Evolutionary conservation across 1,139 yeast genomes (phyloP), one percentile per base, ranked within the genome.

Genomic region (Hansenula sp.): DNA sequence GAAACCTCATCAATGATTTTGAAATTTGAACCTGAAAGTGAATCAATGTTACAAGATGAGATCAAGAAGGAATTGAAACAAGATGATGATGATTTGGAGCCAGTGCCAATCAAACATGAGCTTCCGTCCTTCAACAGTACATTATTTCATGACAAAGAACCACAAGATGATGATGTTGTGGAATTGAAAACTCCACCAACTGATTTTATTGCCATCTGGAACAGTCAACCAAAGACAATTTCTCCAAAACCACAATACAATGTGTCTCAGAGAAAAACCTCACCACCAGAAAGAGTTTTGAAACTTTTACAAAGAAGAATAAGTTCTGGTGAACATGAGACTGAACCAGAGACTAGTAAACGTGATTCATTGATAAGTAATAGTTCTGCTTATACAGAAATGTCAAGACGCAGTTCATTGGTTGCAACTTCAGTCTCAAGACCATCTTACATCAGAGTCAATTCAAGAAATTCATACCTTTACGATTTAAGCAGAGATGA

Each of bases 171-270:
- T 8, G 25, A 33, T 13, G 14, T 25, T 6, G 10, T 28, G n/a
- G 39, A 31, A 20, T 6, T 11, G 4, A 12, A 24, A 2, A 32
- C 46, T 2, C 46, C 50, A 17, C 47, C 55, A 19, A 43, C 51
- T 6, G 55, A 47, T 31, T 55, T 49, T 36, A 48, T 55, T 26
- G 45, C 51, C 13, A 55, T 55, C 17, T 55, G 59, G 59, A 50
- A 52, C 33, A 49, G 45, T 37, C 47, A 45, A 14, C 54, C 56
- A 20, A 46, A 46, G 29, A 33, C 47, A 14, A 14, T 3, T 2
- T 45, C 52, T 2, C 51, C 51, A 14, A 27, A 45, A n/a, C 53
- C 55, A 12, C 57, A 54, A 34, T 54, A 54, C 29, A 45, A 48
- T 9, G 31, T 43, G 10, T 42, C 39, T 2, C 29, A 41, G 4